Percentiles rank a stretch among this genome's conserved stretches.
phyloP scores from a whole-genome alignment of 495 filamentous ascomycete species.

The Immersiella caudata region DNA sequence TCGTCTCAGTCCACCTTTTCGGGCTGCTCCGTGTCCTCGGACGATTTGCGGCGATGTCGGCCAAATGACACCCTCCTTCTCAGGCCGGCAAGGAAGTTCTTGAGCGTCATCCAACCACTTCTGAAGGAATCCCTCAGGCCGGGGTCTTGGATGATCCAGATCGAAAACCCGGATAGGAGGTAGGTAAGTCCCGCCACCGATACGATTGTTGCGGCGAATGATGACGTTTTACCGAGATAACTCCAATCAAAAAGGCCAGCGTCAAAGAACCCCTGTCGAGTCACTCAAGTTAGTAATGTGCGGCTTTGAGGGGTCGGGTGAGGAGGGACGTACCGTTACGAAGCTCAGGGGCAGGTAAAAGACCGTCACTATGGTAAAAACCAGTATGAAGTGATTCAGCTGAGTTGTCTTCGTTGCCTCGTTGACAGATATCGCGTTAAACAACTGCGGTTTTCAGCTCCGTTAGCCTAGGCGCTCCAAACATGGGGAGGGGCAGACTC shows the following conservation, averaged over 20 bases:
- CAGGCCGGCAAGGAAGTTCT: no score
- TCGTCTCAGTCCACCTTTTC: no score
- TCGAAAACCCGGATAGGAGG: background rate
- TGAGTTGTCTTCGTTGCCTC: slow-evolving; percentile 6
- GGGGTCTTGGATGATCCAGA: background rate
- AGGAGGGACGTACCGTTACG: slow-evolving; percentile 11
- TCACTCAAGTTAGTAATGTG: no score
- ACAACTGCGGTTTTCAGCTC: background rate
- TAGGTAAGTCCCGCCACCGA: background rate
- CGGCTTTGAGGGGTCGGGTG: no score
- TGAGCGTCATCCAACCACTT: no score
- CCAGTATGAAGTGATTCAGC: slow-evolving; percentile 7
- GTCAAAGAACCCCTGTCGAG: no score
- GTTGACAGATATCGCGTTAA: slow-evolving; percentile 2
- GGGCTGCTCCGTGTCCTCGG: no score
- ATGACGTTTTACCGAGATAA: background rate
- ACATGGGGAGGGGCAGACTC: no score
- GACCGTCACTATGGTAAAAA: slow-evolving; percentile 8
- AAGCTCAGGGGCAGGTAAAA: slow-evolving; percentile 14
- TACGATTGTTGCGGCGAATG: background rate
- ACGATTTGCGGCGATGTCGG: no score
- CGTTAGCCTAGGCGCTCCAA: no score
- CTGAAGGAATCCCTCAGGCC: background rate
- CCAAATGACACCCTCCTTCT: no score
- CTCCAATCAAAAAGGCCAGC: background rate